Conservation (phyloP, 2,329 filamentous ascomycete species). For the Neurospora sp. region DNA sequence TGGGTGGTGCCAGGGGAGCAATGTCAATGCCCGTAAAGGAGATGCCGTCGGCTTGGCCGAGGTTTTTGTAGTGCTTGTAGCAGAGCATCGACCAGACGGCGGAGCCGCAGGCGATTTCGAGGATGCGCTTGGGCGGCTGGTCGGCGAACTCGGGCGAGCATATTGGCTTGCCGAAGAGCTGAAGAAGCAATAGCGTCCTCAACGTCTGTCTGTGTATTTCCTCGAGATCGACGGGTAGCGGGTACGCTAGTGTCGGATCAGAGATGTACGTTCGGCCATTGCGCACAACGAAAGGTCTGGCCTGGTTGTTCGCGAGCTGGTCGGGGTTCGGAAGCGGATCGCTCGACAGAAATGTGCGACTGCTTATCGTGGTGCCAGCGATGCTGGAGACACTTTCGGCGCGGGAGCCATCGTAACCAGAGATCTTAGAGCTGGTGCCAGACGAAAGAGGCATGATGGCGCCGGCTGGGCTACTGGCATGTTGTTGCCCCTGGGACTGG, state of each 20-base stretch:
- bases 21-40: slow-evolving; percentile 78
- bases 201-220: slow-evolving; percentile 84
- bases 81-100: slow-evolving; percentile 87
- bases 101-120: slow-evolving; percentile 81
- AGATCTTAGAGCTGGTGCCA: slow-evolving; percentile 9
- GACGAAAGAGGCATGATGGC: slow-evolving; percentile 26
- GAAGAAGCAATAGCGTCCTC: slow-evolving; percentile 69
- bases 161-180: slow-evolving; percentile 71
- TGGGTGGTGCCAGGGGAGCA: slow-evolving; percentile 39
- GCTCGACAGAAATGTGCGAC: slow-evolving; percentile 37
- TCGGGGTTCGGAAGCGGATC: slow-evolving; percentile 32
- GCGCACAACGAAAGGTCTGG: slow-evolving; percentile 55
- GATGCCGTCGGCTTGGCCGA: slow-evolving; percentile 54
- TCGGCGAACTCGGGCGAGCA: slow-evolving; percentile 58
- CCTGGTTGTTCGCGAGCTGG: slow-evolving; percentile 24
- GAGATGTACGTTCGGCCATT: slow-evolving; percentile 78
- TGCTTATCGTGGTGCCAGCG: slow-evolving; percentile 33
- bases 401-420: slow-evolving; percentile 21
- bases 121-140: slow-evolving; percentile 62
- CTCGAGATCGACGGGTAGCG: slow-evolving; percentile 76
- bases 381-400: slow-evolving; percentile 37
- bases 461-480: slow-evolving; percentile 18
- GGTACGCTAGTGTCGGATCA: slow-evolving; percentile 63
- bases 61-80: slow-evolving; percentile 64
- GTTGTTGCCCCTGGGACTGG: slow-evolving; percentile 17